These are phyloP conservation scores for Yamadazyma membranifaciens DNA, from an alignment of 1,139 yeast genomes.

Conservation along the genomic window DNA sequence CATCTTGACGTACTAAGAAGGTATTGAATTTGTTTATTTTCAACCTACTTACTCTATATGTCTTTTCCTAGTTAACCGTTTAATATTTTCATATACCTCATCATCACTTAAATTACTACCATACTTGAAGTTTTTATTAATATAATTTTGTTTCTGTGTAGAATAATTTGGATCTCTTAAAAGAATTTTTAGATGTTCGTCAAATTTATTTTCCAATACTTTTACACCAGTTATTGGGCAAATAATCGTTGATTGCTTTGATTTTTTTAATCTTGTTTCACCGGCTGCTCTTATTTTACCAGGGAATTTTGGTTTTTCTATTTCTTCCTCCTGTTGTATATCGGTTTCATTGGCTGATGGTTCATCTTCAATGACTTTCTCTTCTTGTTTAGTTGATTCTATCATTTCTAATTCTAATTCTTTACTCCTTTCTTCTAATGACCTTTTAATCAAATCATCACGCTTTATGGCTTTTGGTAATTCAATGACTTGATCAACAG, in stretches of 20 bases:
- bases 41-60: slow-evolving; percentile 1
- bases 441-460: slow-evolving; percentile 59
- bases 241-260: slow-evolving; percentile 41
- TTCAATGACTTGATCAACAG: slow-evolving; percentile 61
- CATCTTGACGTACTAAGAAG: too few species aligned
- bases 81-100: slow-evolving; percentile 75
- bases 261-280: slow-evolving; percentile 51
- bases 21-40: too few species aligned
- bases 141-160: slow-evolving; percentile 64
- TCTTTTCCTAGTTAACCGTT: slow-evolving; percentile 51
- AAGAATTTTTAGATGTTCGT: slow-evolving; percentile 68
- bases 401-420: slow-evolving; percentile 16
- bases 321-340: slow-evolving; percentile 7
- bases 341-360: slow-evolving; percentile 1
- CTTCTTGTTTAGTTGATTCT: neutral
- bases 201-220: slow-evolving; percentile 71
- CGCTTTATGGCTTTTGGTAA: slow-evolving; percentile 61
- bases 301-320: slow-evolving; percentile 25
- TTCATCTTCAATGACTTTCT: slow-evolving; percentile 5
- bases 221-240: slow-evolving; percentile 75
- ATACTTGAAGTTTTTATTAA: slow-evolving; percentile 56
- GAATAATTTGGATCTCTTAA: slow-evolving; percentile 78
- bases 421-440: slow-evolving; percentile 43
- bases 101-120: slow-evolving; percentile 64
- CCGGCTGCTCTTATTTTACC: slow-evolving; percentile 72